A percentile compares a stretch with the other conserved stretches of the same genome.
These are phyloP conservation scores for Trichosporon sp. DNA, from an alignment of 1,284 basidiomycete species.

Conservation along the genomic window DNA sequence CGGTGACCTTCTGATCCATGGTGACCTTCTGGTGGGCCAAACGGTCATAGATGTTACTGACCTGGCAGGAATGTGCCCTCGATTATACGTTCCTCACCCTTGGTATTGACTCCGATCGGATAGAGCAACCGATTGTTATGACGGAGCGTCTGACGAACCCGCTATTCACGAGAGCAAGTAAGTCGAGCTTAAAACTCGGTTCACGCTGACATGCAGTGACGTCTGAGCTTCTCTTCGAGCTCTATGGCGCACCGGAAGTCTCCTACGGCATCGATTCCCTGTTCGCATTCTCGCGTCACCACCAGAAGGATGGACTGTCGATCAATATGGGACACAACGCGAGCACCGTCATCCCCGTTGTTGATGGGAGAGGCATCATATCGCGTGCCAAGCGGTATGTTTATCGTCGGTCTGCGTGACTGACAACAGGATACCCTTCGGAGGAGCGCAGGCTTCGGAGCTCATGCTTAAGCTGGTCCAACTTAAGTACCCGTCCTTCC, in stretches of 20 bases:
- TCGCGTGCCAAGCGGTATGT: conserved; percentile 78
- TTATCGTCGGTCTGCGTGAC: neutral
- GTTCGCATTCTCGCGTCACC: conserved; percentile 75
- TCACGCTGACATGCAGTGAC: conserved; percentile 65
- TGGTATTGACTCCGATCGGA: conserved; percentile 74
- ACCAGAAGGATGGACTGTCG: conserved; percentile 69
- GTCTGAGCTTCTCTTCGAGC: conserved; percentile 95
- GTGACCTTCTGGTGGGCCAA: conserved; percentile 79
- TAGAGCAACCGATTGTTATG: conserved; percentile 91
- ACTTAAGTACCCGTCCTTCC: conserved; percentile 92
- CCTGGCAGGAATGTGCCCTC: conserved; percentile 79
- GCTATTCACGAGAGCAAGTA: conserved; percentile 81
- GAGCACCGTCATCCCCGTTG: conserved; percentile 82
- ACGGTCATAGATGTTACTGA: neutral
- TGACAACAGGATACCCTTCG: conserved; percentile 80
- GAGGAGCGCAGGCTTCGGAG: conserved; percentile 84
- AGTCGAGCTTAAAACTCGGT: conserved; percentile 46
- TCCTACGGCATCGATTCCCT: conserved; percentile 88
- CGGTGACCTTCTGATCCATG: conserved; percentile 83
- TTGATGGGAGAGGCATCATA: conserved; percentile 76
- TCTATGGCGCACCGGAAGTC: conserved; percentile 83
- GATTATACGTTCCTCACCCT: conserved; percentile 90
- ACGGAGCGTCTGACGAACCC: conserved; percentile 89
- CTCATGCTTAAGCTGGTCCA: conserved; percentile 90
- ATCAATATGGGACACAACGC: conserved; percentile 61